Percentiles rank a stretch among this genome's conserved stretches.
phyloP scores from a whole-genome alignment of 2,329 filamentous ascomycete genomes.

The Aureobasidium leucospermi region DNA sequence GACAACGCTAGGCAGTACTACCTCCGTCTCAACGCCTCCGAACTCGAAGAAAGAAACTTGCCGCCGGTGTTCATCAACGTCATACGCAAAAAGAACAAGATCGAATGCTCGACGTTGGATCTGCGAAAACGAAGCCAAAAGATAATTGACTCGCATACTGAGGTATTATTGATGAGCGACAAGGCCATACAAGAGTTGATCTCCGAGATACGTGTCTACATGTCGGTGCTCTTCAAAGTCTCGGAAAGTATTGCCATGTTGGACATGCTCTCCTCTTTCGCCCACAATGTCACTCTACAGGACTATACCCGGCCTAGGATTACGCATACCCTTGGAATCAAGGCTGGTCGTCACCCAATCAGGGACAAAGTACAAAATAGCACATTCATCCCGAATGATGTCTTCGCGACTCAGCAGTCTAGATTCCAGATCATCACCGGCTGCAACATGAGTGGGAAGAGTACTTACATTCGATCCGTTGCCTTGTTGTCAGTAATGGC shows the following conservation, averaged over 20 bases:
- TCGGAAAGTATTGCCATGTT: slow-evolving; percentile 81
- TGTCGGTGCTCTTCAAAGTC: slow-evolving; percentile 70
- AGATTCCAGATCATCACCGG: slow-evolving; percentile 92
- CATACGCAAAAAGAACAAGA: slow-evolving; percentile 60
- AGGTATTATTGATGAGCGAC: slow-evolving; percentile 76
- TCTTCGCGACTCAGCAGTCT: slow-evolving; percentile 71
- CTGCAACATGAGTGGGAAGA: slow-evolving; percentile 98
- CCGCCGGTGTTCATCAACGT: slow-evolving; percentile 72
- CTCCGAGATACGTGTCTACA: slow-evolving; percentile 60
- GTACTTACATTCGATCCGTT: slow-evolving; percentile 82
- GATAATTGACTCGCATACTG: slow-evolving; percentile 73
- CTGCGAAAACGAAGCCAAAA: slow-evolving; percentile 70
- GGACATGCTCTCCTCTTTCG: slow-evolving; percentile 62
- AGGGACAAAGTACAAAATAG: slow-evolving; percentile 62
- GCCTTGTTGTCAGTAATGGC: slow-evolving; percentile 87
- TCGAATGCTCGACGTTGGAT: slow-evolving; percentile 82
- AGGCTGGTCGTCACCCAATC: slow-evolving; percentile 70
- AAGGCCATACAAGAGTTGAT: slow-evolving; percentile 65
- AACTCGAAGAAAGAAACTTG: slow-evolving; percentile 55
- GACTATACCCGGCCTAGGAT: slow-evolving; percentile 61
- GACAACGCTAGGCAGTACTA: slow-evolving; percentile 75
- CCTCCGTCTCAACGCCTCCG: slow-evolving; percentile 55
- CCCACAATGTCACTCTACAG: slow-evolving; percentile 60
- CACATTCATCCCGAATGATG: slow-evolving; percentile 80
- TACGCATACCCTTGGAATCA: slow-evolving; percentile 61